phyloP scores from a whole-genome alignment of 305 asterid species.

The Ilex paraguariensis region DNA sequence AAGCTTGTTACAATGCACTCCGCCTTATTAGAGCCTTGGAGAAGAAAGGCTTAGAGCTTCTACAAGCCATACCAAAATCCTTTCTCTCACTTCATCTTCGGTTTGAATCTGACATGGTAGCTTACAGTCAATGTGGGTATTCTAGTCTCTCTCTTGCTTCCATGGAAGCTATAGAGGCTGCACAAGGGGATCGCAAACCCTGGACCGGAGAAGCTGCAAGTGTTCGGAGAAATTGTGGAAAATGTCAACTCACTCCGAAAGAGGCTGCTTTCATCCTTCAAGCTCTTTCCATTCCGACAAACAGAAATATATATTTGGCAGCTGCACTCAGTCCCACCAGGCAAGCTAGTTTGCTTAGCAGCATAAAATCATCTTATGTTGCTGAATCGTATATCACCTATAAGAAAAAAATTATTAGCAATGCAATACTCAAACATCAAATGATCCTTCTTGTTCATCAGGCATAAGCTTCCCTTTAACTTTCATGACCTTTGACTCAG shows the following conservation, averaged over 20 bases:
- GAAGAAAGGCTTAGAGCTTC: conserved; percentile 67
- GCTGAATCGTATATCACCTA: no score
- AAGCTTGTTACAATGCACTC: conserved; percentile 77
- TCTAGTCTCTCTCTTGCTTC: conserved; percentile 65
- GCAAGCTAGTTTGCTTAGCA: no score
- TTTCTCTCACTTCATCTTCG: conserved; percentile 97
- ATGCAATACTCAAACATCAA: no score
- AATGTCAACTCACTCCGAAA: conserved; percentile 89
- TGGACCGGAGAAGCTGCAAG: conserved; percentile 92
- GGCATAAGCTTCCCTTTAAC: no score
- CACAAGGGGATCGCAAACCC: conserved; percentile 73
- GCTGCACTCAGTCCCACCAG: conserved; percentile 31
- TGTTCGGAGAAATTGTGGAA: conserved; percentile 85
- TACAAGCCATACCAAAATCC: conserved; percentile 91
- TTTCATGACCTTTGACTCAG: no score
- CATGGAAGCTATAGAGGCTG: conserved; percentile 71
- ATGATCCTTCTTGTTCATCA: no score
- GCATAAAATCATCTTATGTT: no score
- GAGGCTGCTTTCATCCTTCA: conserved; percentile 78
- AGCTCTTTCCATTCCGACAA: conserved; percentile 72
- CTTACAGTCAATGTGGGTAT: conserved; percentile 85
- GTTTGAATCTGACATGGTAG: conserved; percentile 99
- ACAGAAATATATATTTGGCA: conserved; percentile 85
- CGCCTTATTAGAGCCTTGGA: conserved; percentile 56
- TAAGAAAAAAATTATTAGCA: no score